phyloP scores from a whole-genome alignment of 768 basidiomycete species.

The Suillus alpinus region DNA sequence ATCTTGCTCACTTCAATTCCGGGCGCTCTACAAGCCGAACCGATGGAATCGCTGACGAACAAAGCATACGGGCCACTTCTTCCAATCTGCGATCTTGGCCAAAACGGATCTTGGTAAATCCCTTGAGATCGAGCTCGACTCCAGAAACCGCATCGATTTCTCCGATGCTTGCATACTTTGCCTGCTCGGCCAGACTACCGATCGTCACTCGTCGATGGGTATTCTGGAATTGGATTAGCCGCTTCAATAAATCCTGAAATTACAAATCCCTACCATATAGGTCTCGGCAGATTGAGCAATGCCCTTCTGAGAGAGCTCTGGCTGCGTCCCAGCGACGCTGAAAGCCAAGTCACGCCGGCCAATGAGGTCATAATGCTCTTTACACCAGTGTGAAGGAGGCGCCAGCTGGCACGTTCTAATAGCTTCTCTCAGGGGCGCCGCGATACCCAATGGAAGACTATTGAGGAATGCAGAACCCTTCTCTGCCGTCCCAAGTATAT shows the following conservation, averaged over 20 bases:
- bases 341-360: constrained; percentile 31
- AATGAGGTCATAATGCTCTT: constrained; percentile 33
- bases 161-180: constrained; percentile 48
- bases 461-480: constrained; percentile 49
- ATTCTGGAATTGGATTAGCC: constrained; percentile 38
- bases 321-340: constrained; percentile 30
- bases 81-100: constrained; percentile 86
- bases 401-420: constrained; percentile 79
- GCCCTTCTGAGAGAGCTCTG: constrained; percentile 26
- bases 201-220: constrained; percentile 49
- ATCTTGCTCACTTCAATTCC: constrained; percentile 58
- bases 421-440: constrained; percentile 80
- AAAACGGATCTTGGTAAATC: constrained; percentile 83
- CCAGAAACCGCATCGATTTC: constrained; percentile 63
- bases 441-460: constrained; percentile 64
- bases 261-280: constrained; percentile 23
- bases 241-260: background rate
- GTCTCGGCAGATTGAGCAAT: constrained; percentile 30
- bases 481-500: constrained; percentile 33
- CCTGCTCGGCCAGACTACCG: constrained; percentile 47
- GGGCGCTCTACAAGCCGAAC: constrained; percentile 67
- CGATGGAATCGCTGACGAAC: constrained; percentile 68
- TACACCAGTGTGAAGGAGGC: constrained; percentile 72
- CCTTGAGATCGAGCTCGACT: constrained; percentile 68
- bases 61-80: constrained; percentile 89